Evolutionary conservation across 176 grass and related monocot genomes (phyloP), one percentile per base, ranked within the genome.

Genomic region (Aegilops umbellulata): DNA sequence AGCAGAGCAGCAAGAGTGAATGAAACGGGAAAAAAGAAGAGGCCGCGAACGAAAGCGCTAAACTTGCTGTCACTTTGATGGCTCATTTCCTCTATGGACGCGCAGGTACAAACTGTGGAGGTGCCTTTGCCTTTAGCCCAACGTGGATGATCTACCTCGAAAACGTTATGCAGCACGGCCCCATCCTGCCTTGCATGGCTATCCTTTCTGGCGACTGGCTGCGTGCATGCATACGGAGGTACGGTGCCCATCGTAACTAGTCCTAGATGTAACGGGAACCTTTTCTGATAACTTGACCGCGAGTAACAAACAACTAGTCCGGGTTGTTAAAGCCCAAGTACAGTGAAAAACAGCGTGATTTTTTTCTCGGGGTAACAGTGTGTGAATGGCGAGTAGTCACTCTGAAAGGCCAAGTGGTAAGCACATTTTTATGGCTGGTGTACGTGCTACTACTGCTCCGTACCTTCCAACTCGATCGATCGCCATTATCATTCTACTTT

Each of bases 41-140:
- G 27, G n/a, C 11, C 23, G 49, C 46, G 46, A 14, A 13, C 64
- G 30, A 79, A 80, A 83, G 74, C 80, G 74, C 44, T 58, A 83
- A 90, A 87, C 74, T 90, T 90, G 74, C 65, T 58, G 19, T 73
- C 84, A 13, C 74, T 90, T 83, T 79, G 55, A 86, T 66, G 64
- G 42, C 42, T 10, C 41, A 47, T 81, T 76, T 69, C 84, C 30
- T 27, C 80, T 90, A 82, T 83, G 23, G 55, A 82, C 41, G 64
- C 13, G 32, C 73, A 34, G 88, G 84, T 76, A 61, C 63, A 76
- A 85, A 76, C 46, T 20, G 3, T 35, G 65, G 29, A 26, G 4
- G n/a, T 41, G 24, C 1, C 31, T 86, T 74, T 80, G 57, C 30
- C 77, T 83, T 78, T 41, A 47, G 80, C 32, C 31, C 25, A 75